Evolutionary conservation across 805 yeast genomes (phyloP), one percentile per base, ranked within the genome.

Genomic region (Brettanomyces anomalus): DNA sequence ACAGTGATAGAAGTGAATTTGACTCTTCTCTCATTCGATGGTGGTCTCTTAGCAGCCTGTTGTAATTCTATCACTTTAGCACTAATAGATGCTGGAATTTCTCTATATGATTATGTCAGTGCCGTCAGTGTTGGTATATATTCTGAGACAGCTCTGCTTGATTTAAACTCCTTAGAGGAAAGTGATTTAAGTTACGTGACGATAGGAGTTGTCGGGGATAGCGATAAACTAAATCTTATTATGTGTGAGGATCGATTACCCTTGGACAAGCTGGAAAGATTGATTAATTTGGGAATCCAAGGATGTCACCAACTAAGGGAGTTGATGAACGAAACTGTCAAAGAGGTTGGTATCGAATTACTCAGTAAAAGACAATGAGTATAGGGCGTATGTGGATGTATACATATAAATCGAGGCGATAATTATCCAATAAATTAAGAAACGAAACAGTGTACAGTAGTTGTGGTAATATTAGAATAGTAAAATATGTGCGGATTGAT

Each of bases 1-100:
- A 87, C 97, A 0, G 70, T 78, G 33, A 85, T 93, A n/a, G 76
- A 76, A 35, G 72, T 90, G 5, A 74, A 76, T 36, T 67, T 89
- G 5, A 85, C 85, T 49, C 88, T 93, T 0, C 67, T 93, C 42
- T 79, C 87, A 13, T 86, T 87, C 55, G 98, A 93, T 56, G 98
- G 98, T 33, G 95, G 95, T 0, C 57, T 90, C 20, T 61, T 90
- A 49, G 76, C 95, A 0, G 71, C 84, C 1, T 77, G 93, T 50
- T 71, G 86, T 36, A 93, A 93, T 58, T 85, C 97, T 8, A 76
- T 85, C 36, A 86, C 96, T 1, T 66, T 93, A 52, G 97, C 96
- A 0, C 68, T 93, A 36, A 78, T 93, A 30, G 97, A 93, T 63
- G 97, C 97, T 2, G 97, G 97, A 40, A 81, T 93, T 37, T 83